Evolutionary conservation across 108 stramenopile species (phyloP), one percentile per base, ranked within the genome.

Genomic region (Stephanodiscus minutulus): DNA sequence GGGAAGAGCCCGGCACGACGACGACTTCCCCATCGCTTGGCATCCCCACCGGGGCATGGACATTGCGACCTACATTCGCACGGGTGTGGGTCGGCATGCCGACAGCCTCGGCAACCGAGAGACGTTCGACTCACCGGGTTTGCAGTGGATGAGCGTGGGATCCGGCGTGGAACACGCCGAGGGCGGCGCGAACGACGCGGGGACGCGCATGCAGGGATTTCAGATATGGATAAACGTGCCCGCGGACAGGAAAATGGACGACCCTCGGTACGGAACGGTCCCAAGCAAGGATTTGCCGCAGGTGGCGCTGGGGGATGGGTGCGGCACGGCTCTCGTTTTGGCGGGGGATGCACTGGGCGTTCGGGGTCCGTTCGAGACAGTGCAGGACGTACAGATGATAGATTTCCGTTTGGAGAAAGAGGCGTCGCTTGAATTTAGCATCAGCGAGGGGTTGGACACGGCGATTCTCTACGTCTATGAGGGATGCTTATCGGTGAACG

Each of bases 11-110:
- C 15, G 6, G 8, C 62, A 77, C 63, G 62, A 43, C n/a, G 86
- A 87, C 56, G 70, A 80, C 28, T 87, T 87, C 64, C 83, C 83
- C 13, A 49, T 87, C 33, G 74, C 62, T 66, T 84, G 86, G 86
- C 83, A 87, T 67, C 86, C 86, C 49, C 86, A 87, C 31, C 56
- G 83, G 2, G 86, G 86, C 18, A 75, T 87, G 49, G 86, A 87
- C 55, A 85, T 84, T 56, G 53, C 73, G 35, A 73, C 77, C 21
- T 86, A 86, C 64, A 47, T 84, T 36, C 41, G 56, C 27, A 54
- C 27, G 22, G 86, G 86, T 8, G 27, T 27, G 4, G 83, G 86
- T 11, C 68, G 86, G 5, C 86, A 87, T 47, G 86, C 79, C 10
- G 83, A 87, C 60, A 66, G 62, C 36, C 41, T 84, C 27, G 86